Percentiles rank a stretch among this genome's conserved stretches.
These are phyloP conservation scores for Phalaenopsis equestris DNA, from an alignment of 106 monocot genomes.

Conservation along the genomic window DNA sequence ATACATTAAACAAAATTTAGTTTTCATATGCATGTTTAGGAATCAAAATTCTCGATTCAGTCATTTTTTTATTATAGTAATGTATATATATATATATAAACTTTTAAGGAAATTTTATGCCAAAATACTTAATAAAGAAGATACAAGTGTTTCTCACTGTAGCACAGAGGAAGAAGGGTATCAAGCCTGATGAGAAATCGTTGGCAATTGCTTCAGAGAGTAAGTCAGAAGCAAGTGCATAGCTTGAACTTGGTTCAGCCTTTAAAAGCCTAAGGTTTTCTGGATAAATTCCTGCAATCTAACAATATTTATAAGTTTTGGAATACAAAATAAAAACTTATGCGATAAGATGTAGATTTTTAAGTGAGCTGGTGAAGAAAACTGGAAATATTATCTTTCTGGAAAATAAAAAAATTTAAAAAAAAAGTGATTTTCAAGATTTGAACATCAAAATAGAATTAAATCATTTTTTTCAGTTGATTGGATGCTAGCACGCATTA, in stretches of 20 bases:
- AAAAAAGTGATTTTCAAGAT: neutral
- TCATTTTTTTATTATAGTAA: neutral
- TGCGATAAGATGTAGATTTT: neutral
- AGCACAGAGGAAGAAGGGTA: constrained; percentile 10
- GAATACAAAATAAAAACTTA: neutral
- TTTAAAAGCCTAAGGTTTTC: constrained; percentile 5
- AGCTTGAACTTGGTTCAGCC: neutral
- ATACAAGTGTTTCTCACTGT: neutral
- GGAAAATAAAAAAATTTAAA: neutral
- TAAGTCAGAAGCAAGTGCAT: constrained; percentile 4
- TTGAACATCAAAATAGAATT: neutral
- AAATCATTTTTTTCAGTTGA: neutral
- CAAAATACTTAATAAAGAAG: neutral
- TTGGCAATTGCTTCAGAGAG: constrained; percentile 3
- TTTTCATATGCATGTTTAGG: neutral
- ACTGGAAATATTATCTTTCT: neutral
- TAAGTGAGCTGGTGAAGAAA: neutral
- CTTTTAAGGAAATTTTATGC: neutral
- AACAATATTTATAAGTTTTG: neutral
- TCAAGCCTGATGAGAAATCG: neutral
- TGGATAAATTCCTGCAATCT: constrained; percentile 10
- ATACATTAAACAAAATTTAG: too few species aligned
- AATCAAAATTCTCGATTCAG: neutral
- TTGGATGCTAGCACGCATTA: neutral
- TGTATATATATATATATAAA: neutral